Conservation (phyloP, 1,284 basidiomycete genomes). For the Ustilago vetiveriae region DNA sequence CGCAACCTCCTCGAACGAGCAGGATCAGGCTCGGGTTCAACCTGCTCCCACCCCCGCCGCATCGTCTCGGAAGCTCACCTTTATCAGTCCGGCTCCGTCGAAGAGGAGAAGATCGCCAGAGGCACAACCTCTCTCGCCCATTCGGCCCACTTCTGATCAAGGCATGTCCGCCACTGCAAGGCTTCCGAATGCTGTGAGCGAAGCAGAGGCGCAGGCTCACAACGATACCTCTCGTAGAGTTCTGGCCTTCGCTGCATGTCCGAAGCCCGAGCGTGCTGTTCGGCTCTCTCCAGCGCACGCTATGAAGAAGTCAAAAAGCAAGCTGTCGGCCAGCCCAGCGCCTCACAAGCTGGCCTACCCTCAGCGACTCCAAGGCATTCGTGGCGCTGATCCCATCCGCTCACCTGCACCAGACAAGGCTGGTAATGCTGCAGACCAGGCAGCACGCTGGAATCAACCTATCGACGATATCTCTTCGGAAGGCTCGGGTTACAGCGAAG, state of each 20-base stretch:
- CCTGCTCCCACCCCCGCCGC: background rate
- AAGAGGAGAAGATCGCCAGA: conserved; percentile 7
- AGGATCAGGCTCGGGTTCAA: background rate
- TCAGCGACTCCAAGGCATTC: conserved; percentile 34
- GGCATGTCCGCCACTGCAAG: background rate
- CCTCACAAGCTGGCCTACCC: conserved; percentile 36
- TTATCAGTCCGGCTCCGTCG: conserved; percentile 27
- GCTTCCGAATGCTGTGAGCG: background rate
- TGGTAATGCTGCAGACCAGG: background rate
- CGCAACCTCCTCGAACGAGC: conserved; percentile 1
- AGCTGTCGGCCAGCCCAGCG: conserved; percentile 43
- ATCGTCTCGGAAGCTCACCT: conserved; percentile 22
- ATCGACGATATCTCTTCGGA: conserved; percentile 13
- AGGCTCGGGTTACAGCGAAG: conserved; percentile 48
- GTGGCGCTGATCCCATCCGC: conserved; percentile 33
- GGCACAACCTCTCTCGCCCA: background rate
- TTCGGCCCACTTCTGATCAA: background rate
- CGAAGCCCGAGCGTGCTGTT: conserved; percentile 26
- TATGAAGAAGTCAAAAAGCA: conserved; percentile 7
- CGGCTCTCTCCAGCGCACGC: conserved; percentile 21
- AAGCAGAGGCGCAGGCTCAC: conserved; percentile 2
- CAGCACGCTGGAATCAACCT: conserved; percentile 4
- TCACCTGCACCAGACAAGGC: conserved; percentile 35
- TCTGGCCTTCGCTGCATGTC: conserved; percentile 38
- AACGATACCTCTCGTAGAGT: conserved; percentile 8